Conservation (phyloP, 2,329 filamentous ascomycete species). For the Aspergillus ustus region DNA sequence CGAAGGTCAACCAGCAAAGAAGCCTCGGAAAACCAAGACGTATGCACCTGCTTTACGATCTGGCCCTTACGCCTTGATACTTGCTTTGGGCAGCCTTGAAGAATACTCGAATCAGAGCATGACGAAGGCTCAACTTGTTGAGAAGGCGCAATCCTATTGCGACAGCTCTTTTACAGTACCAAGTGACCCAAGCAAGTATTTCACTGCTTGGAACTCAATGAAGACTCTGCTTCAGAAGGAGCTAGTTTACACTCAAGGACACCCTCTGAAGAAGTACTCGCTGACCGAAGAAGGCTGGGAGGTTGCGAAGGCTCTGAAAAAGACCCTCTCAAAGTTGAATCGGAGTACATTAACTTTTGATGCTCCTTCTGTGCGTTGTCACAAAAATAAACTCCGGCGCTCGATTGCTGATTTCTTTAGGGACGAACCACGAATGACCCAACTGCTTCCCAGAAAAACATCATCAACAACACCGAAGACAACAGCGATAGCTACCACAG, state of each 20-base stretch:
- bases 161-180: conserved; percentile 74
- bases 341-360: conserved; percentile 25
- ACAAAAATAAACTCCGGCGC: background rate
- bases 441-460: background rate
- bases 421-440: background rate
- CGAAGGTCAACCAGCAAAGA: conserved; percentile 57
- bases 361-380: conserved; percentile 19
- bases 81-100: conserved; percentile 66
- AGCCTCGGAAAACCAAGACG: conserved; percentile 59
- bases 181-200: conserved; percentile 69
- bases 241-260: conserved; percentile 71
- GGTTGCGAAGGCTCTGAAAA: conserved; percentile 67
- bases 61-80: conserved; percentile 72
- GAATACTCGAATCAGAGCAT: conserved; percentile 62
- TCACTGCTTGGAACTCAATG: conserved; percentile 84
- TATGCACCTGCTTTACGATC: conserved; percentile 77
- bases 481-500: conserved; percentile 17
- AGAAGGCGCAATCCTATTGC: conserved; percentile 71
- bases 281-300: conserved; percentile 81
- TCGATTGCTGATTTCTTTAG: background rate
- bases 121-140: conserved; percentile 71
- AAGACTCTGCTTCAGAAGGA: conserved; percentile 75
- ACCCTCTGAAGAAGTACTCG: conserved; percentile 69
- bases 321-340: conserved; percentile 44
- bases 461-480: conserved; percentile 7